Percentiles rank a stretch among this genome's conserved stretches.
These are phyloP conservation scores for Chlorella variabilis DNA, from an alignment of 163 green algal genomes.

Conservation along the genomic window DNA sequence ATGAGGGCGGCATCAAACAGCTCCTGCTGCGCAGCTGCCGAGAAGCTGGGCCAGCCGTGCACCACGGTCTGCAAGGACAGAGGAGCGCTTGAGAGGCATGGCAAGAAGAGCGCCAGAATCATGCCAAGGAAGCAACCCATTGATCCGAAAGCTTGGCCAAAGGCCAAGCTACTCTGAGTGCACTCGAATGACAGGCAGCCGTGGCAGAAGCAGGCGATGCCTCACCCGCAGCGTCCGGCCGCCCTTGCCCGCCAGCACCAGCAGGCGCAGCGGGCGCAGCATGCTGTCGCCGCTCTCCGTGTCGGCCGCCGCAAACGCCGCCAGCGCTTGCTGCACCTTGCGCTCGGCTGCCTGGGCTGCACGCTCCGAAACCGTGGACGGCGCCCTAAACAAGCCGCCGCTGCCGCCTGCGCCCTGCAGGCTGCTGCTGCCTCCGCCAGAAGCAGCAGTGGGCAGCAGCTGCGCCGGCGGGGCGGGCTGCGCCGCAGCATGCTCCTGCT, in stretches of 20 bases:
- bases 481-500: too few relatives aligned
- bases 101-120: too few relatives aligned
- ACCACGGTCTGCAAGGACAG: neutral
- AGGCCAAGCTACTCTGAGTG: too few relatives aligned
- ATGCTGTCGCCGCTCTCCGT: neutral
- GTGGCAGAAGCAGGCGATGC: too few relatives aligned
- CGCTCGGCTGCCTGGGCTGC: neutral
- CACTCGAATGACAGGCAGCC: too few relatives aligned
- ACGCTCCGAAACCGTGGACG: neutral
- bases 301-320: neutral
- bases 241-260: neutral
- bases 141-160: too few relatives aligned
- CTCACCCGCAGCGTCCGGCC: neutral
- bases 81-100: neutral
- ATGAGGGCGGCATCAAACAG: constrained; percentile 4
- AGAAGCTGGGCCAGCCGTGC: neutral
- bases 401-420: neutral
- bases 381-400: neutral
- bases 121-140: too few relatives aligned
- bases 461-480: too few relatives aligned
- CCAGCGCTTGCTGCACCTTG: constrained; percentile 4
- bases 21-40: neutral
- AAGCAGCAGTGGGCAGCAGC: neutral
- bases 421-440: neutral
- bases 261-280: constrained; percentile 9